Evolutionary conservation across 139 green algal species (phyloP).

Genomic region (Picochlorum sp.): DNA sequence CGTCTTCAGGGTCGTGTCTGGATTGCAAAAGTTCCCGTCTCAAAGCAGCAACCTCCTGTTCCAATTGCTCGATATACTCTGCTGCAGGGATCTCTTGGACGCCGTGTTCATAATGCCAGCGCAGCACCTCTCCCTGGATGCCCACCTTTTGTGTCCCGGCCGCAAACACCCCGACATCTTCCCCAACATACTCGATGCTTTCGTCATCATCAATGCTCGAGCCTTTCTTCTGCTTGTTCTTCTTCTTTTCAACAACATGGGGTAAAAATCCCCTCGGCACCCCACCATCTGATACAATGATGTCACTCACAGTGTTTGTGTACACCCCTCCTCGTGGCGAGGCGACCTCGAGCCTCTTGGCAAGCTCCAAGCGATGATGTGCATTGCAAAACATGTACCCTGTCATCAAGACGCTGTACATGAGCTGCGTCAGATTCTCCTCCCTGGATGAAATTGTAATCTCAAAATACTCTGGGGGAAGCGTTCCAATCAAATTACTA

Average conservation of each 20-base stretch:
- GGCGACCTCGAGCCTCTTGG: background rate
- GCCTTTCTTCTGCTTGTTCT: background rate
- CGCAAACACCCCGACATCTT: background rate
- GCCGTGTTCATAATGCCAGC: conserved; percentile 64
- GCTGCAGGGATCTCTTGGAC: conserved; percentile 44
- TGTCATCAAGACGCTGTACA: conserved; percentile 77
- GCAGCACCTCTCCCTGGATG: conserved; percentile 68
- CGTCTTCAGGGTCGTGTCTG: background rate
- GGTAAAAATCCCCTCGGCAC: background rate
- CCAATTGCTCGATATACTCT: conserved; percentile 75
- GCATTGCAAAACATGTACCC: conserved; percentile 80
- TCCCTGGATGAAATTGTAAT: conserved; percentile 63
- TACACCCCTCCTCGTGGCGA: background rate
- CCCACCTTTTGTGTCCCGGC: conserved; percentile 36
- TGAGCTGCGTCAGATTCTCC: conserved; percentile 79
- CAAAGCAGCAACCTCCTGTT: conserved; percentile 48
- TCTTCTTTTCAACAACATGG: background rate
- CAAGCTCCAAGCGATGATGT: conserved; percentile 64
- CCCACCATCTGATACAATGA: background rate
- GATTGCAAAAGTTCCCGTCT: conserved; percentile 24
- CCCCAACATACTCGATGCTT: background rate
- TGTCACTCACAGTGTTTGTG: background rate
- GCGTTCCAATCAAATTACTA: conserved; percentile 66
- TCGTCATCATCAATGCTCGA: background rate
- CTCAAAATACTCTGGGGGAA: conserved; percentile 76